Evolutionary conservation across 257 asterid genomes (phyloP).

Genomic region (Salvia miltiorrhiza): DNA sequence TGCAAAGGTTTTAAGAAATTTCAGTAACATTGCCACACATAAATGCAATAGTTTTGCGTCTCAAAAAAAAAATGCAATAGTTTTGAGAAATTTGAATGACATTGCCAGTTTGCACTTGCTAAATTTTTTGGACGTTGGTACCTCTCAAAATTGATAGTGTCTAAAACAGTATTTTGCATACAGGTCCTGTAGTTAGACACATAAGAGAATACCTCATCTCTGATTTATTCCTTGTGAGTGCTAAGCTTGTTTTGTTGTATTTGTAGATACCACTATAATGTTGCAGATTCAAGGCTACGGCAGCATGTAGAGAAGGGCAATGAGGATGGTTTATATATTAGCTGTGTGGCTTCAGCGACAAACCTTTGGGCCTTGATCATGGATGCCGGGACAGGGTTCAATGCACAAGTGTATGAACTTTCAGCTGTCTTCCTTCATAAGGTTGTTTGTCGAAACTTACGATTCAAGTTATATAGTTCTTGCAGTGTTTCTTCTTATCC

Average conservation of each 20-base stretch:
- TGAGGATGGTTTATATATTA: conserved; percentile 86
- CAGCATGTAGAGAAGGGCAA: conserved; percentile 93
- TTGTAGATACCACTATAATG: conserved; percentile 79
- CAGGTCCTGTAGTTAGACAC: not conserved
- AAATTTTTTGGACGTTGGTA: not conserved
- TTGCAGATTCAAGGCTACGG: conserved; percentile 72
- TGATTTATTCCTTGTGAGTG: conserved; percentile 3
- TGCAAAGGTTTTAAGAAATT: not conserved
- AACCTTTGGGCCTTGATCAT: conserved; percentile 97
- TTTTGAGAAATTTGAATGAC: not conserved
- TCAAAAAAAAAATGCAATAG: not conserved
- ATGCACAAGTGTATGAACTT: conserved; percentile 88
- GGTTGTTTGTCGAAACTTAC: conserved; percentile 38
- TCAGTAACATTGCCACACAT: not conserved
- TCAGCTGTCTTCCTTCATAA: conserved; percentile 86
- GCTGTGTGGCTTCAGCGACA: conserved; percentile 90
- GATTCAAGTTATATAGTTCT: conserved; percentile 4
- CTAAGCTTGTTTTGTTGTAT: not conserved
- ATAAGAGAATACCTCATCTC: conserved; percentile 1
- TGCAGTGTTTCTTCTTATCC: not conserved
- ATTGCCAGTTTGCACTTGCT: not conserved
- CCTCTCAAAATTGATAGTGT: not conserved
- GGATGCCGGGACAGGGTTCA: conserved; percentile 97
- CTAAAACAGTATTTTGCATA: not conserved
- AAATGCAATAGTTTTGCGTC: not conserved